These are phyloP conservation scores for Erodium texanum DNA, from an alignment of 441 rosid genomes.

Conservation along the genomic window DNA sequence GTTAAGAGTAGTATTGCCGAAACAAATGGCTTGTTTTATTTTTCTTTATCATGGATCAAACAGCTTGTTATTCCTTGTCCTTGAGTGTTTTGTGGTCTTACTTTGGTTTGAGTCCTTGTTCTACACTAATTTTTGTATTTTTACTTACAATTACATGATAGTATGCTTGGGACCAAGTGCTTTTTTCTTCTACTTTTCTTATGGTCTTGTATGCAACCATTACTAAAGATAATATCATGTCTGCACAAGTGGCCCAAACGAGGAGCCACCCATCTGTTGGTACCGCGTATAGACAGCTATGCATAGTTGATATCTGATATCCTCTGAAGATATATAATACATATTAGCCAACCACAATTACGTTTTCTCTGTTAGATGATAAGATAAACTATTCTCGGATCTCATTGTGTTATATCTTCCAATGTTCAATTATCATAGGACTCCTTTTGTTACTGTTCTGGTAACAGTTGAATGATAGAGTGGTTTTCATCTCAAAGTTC, in stretches of 20 bases:
- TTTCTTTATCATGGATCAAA: background rate
- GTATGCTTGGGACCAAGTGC: background rate
- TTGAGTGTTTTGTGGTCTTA: background rate
- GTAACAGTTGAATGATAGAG: background rate
- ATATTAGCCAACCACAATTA: slow-evolving; percentile 16
- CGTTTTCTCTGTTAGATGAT: slow-evolving; percentile 22
- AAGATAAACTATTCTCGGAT: slow-evolving; percentile 24
- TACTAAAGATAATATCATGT: background rate
- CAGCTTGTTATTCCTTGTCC: background rate
- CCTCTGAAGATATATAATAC: slow-evolving; percentile 6
- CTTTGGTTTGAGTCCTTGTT: background rate
- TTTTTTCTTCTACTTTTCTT: slow-evolving; percentile 4
- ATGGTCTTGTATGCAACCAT: background rate
- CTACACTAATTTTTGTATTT: background rate
- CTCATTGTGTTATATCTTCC: slow-evolving; percentile 6
- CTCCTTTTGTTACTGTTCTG: background rate
- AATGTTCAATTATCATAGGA: slow-evolving; percentile 6
- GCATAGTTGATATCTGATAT: background rate
- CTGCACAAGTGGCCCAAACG: slow-evolving; percentile 7
- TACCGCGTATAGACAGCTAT: slow-evolving; percentile 10
- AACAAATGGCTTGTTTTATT: background rate
- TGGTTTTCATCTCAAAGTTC: background rate
- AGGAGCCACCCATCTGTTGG: background rate
- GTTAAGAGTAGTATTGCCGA: background rate
- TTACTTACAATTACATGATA: background rate